phyloP scores from a whole-genome alignment of 2,329 filamentous ascomycete genomes.

The Talaromyces sp. region DNA sequence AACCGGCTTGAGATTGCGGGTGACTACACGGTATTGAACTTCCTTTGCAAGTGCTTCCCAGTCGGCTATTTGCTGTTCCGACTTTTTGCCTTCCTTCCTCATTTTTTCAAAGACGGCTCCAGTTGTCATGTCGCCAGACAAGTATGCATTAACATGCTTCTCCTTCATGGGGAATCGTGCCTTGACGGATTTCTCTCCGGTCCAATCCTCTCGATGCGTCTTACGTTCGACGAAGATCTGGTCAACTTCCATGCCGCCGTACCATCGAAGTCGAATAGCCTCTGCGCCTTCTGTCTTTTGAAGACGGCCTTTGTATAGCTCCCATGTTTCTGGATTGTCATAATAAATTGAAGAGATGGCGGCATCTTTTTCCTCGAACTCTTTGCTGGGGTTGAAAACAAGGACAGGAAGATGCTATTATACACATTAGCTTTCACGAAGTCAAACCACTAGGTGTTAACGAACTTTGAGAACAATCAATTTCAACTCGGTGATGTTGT shows the following conservation, averaged over 20 bases:
- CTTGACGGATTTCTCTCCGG: conserved; percentile 97
- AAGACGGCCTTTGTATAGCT: conserved; percentile 86
- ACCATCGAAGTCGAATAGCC: conserved; percentile 94
- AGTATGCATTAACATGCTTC: conserved; percentile 92
- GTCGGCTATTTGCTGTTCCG: conserved; percentile 82
- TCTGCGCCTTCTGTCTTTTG: conserved; percentile 98
- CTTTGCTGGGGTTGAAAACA: conserved; percentile 96
- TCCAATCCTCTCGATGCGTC: conserved; percentile 98
- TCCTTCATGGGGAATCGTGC: conserved; percentile 93
- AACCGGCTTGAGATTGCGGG: conserved; percentile 81
- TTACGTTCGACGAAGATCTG: conserved; percentile 97
- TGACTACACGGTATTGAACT: conserved; percentile 88
- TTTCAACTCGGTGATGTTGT: conserved; percentile 97
- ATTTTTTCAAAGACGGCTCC: conserved; percentile 94
- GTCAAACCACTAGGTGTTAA: background rate
- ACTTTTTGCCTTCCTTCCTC: conserved; percentile 91
- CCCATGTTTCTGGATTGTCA: conserved; percentile 91
- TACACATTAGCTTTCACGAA: background rate
- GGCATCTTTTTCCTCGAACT: conserved; percentile 85
- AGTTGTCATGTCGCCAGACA: conserved; percentile 80
- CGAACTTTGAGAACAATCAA: conserved; percentile 84
- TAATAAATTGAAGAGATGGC: conserved; percentile 99
- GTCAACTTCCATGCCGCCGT: conserved; percentile 92
- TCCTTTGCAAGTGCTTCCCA: conserved; percentile 87
- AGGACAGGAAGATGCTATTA: conserved; percentile 80